Percentiles rank a stretch among this genome's conserved stretches.
Evolutionary conservation across 2,329 filamentous ascomycete species (phyloP).

Genomic region (Aspergillus eucalypticola): DNA sequence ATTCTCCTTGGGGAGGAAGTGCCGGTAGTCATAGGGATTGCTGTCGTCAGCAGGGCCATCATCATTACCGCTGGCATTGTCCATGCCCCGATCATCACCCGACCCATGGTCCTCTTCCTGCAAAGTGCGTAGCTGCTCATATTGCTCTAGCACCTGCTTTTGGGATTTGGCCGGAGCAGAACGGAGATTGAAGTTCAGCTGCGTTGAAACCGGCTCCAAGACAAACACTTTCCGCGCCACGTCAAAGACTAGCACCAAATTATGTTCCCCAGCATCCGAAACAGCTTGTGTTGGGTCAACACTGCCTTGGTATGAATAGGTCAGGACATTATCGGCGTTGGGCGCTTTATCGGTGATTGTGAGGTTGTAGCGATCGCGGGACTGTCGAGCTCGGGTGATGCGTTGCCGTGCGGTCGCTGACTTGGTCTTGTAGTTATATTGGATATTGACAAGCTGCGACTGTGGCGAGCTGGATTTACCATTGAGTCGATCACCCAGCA

Average conservation of each 20-base stretch:
- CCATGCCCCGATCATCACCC: slow-evolving; percentile 35
- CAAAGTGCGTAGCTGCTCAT: slow-evolving; percentile 61
- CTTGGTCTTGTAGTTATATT: slow-evolving; percentile 51
- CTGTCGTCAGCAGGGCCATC: slow-evolving; percentile 45
- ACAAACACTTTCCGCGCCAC: slow-evolving; percentile 72
- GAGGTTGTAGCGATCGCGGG: slow-evolving; percentile 42
- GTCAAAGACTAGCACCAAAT: slow-evolving; percentile 70
- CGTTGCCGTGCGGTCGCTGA: slow-evolving; percentile 41
- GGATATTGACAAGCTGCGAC: slow-evolving; percentile 41
- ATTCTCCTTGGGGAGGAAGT: slow-evolving; percentile 48
- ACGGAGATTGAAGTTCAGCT: slow-evolving; percentile 83
- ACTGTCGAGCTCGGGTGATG: slow-evolving; percentile 37
- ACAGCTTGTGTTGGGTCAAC: slow-evolving; percentile 37
- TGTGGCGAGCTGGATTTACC: slow-evolving; percentile 25
- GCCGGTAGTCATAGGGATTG: slow-evolving; percentile 53
- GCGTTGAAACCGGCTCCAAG: slow-evolving; percentile 77
- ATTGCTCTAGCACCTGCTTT: slow-evolving; percentile 64
- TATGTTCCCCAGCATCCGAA: slow-evolving; percentile 32
- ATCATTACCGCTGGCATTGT: slow-evolving; percentile 41
- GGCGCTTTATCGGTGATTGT: slow-evolving; percentile 45
- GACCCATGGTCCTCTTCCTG: slow-evolving; percentile 39
- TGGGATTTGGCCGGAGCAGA: slow-evolving; percentile 67
- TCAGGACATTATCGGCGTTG: slow-evolving; percentile 39
- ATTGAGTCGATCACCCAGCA: slow-evolving; percentile 46
- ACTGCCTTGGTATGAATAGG: slow-evolving; percentile 44